Evolutionary conservation across 2,329 filamentous ascomycete species (phyloP).

Genomic region (Colletotrichum brevisporum): DNA sequence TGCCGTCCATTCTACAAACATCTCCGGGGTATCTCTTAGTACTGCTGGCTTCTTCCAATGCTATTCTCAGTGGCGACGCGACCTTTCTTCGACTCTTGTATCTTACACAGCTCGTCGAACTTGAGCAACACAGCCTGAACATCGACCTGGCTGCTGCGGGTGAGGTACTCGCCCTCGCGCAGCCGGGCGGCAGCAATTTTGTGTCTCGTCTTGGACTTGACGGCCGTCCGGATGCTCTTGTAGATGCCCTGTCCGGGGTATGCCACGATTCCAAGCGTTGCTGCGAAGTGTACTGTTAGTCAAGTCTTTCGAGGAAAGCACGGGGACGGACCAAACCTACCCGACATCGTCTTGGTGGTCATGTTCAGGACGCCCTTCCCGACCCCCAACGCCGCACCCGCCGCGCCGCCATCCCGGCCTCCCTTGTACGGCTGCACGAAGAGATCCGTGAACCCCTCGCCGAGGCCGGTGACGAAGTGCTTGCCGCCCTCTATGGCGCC

Average conservation of each 20-base stretch:
- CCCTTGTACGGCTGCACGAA: slow-evolving; percentile 58
- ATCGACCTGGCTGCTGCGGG: background rate
- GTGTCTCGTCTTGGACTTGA: slow-evolving; percentile 35
- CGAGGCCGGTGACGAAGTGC: slow-evolving; percentile 59
- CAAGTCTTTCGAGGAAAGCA: background rate
- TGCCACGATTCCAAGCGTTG: slow-evolving; percentile 42
- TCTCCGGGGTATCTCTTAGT: slow-evolving; percentile 12
- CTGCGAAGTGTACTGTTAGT: slow-evolving; percentile 19
- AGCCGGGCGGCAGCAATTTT: slow-evolving; percentile 18
- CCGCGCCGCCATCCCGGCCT: slow-evolving; percentile 54
- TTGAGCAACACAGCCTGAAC: slow-evolving; percentile 6
- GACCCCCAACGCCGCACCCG: slow-evolving; percentile 58
- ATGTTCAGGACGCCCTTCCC: slow-evolving; percentile 56
- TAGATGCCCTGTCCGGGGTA: slow-evolving; percentile 43
- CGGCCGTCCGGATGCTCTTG: slow-evolving; percentile 38
- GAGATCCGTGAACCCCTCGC: slow-evolving; percentile 59
- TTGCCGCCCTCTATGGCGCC: slow-evolving; percentile 59
- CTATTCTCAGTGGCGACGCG: background rate
- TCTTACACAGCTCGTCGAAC: slow-evolving; percentile 17
- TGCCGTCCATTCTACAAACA: too few relatives aligned
- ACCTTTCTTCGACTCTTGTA: slow-evolving; percentile 1
- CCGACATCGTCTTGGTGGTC: slow-evolving; percentile 42
- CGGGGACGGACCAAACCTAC: slow-evolving; percentile 5
- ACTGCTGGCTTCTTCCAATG: slow-evolving; percentile 1
- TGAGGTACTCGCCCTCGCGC: slow-evolving; percentile 37